Evolutionary conservation across 2,329 filamentous ascomycete genomes (phyloP), one percentile per base, ranked within the genome.

Genomic region (Ophiostoma sp.): DNA sequence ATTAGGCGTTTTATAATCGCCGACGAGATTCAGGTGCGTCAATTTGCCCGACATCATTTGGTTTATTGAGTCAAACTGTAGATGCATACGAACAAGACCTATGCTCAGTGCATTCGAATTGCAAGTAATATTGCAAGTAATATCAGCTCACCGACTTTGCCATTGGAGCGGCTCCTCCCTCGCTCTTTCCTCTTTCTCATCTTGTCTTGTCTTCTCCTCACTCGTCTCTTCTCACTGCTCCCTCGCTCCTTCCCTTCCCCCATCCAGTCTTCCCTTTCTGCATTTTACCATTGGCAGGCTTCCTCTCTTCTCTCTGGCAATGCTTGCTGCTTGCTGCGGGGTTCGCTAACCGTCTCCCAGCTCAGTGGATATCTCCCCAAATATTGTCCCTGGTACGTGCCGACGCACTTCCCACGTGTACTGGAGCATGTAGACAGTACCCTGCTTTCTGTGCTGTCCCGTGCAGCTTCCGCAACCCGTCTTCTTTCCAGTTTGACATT

Each of bases 121-220:
- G 4, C 39, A 41, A 15, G 10, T 23, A 54, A 54, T 54, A n/a
- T n/a, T n/a, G n/a, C n/a, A n/a, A n/a, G 10, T 23, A 54, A 54
- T 54, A 27, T 31, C n/a, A 27, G 11, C n/a, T 57, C 52, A 57
- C 52, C 52, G 52, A 57, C 52, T 27, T 57, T 57, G 52, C 52
- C n/a, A 57, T 57, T 57, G n/a, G 52, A 27, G 52, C 52, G 52
- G 52, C 52, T 57, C 17, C 23, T 57, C 57, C 57, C 31, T 62
- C 57, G 57, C 31, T 62, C 57, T 62, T 62, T 62, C 31, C 20
- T 27, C 3, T 10, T 39, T 39, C 57, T 17, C 13, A 8, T 62
- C 5, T 17, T 35, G 27, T 20, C 11, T 27, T 4, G 15, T 20
- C 57, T 35, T 62, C 57, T 62, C 57, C 57, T 36, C 60, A 35